Evolutionary conservation across 1,139 yeast species (phyloP), one percentile per base, ranked within the genome.

Genomic region (Sugiyamaella castrensis): DNA sequence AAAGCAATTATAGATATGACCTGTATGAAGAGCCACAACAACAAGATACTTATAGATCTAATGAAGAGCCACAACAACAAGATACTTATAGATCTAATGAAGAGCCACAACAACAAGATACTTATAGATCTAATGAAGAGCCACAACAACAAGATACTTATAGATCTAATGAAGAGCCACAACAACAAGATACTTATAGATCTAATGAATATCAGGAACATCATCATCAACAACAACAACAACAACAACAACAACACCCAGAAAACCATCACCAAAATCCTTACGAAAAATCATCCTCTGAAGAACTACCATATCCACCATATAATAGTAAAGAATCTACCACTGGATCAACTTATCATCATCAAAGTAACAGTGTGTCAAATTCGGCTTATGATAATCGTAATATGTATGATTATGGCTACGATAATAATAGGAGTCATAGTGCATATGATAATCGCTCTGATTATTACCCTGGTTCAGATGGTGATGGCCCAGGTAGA

Each of bases 221-320:
- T 2, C 19, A 36, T 28, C 41, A 38, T 7, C 5, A 19, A 36
- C 26, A 44, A n/a, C 33, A 12, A 9, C 26, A 36, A n/a, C 31
- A 31, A 19, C 33, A 29, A n/a, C 13, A 11, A 11, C 24, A 37
- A 15, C 13, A 26, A 11, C 40, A 27, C 28, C 43, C 9, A 29
- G 41, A 33, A 19, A 40, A n/a, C 4, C 36, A 12, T 11, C 37
- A 12, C 4, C 36, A n/a, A 37, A 11, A 24, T 40, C 13, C 12
- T 29, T 8, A 29, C 44, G 10, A 42, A 24, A 12, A 41, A 45
- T 9, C 41, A 37, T 12, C 24, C 42, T 5, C 15, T 37, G 2
- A 32, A 19, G 40, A 9, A 19, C 40, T n/a, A n/a, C n/a, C 13
- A 35, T n/a, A 35, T 16, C 37, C 16, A 35, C 13, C 24, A 19